Evolutionary conservation across 192 early-diverging fungal genomes (phyloP).

Genomic region (Radiomyces spectabilis): DNA sequence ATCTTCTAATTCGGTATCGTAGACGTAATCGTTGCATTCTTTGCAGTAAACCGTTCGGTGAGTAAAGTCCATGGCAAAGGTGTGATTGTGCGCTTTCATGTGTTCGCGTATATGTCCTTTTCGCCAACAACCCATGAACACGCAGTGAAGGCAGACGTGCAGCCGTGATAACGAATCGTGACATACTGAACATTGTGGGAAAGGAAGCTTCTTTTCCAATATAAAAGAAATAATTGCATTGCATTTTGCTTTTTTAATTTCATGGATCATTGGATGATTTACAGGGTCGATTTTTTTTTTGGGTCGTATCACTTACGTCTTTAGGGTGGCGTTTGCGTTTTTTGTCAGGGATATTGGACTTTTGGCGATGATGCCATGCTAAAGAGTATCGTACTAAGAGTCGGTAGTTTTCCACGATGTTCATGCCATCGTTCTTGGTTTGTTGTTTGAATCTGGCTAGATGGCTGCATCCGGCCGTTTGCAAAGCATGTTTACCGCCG

Average conservation of each 20-base stretch:
- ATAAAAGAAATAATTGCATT: not conserved
- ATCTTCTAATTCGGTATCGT: conserved; percentile 67
- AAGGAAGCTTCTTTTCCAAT: conserved; percentile 35
- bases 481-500: no score
- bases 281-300: not conserved
- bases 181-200: conserved; percentile 45
- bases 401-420: not conserved
- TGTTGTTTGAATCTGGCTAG: not conserved
- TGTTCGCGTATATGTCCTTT: conserved; percentile 44
- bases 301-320: no score
- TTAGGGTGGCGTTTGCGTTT: not conserved
- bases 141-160: conserved; percentile 80
- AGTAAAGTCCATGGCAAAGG: conserved; percentile 68
- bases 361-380: no score
- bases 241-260: not conserved
- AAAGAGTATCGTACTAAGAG: conserved; percentile 2
- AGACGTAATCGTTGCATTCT: conserved; percentile 78
- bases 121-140: conserved; percentile 70
- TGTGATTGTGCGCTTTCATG: conserved; percentile 34
- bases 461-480: conserved; percentile 4
- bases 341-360: not conserved
- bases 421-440: not conserved
- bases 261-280: not conserved
- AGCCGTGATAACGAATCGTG: conserved; percentile 49
- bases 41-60: conserved; percentile 62